Percentiles rank a stretch among this genome's conserved stretches.
Conservation (phyloP, 2,329 filamentous ascomycete genomes). For the Uncinocarpus reesii region DNA sequence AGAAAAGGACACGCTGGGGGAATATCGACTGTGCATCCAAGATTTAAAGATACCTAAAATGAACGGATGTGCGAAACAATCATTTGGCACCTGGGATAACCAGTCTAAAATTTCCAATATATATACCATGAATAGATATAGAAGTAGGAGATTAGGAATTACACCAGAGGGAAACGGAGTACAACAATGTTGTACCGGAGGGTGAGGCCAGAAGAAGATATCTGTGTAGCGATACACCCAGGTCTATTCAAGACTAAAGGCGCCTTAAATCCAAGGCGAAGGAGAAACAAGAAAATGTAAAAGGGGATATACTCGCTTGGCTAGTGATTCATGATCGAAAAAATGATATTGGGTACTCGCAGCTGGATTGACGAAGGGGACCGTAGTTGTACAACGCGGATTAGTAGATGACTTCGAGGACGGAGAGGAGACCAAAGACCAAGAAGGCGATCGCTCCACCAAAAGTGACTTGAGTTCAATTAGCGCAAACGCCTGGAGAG, state of each 20-base stretch:
- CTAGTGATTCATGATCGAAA: conserved; percentile 14
- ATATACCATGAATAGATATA: not conserved
- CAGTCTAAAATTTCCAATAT: conserved; percentile 2
- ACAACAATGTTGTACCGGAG: not conserved
- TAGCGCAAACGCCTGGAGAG: conserved; percentile 10
- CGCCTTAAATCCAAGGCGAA: not conserved
- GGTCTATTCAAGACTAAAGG: not conserved
- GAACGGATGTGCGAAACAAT: not conserved
- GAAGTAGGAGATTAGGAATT: not conserved
- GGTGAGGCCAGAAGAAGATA: not conserved
- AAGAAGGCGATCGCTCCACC: conserved; percentile 86
- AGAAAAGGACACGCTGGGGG: no score
- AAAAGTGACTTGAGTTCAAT: conserved; percentile 61
- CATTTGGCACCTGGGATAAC: not conserved
- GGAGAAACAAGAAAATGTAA: not conserved
- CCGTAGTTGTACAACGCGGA: not conserved
- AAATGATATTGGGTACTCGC: conserved; percentile 5
- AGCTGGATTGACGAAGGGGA: not conserved
- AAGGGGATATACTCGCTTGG: conserved; percentile 1
- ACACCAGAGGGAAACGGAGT: not conserved
- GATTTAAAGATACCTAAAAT: no score
- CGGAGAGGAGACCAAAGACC: conserved; percentile 82
- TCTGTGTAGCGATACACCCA: conserved; percentile 5
- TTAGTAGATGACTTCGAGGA: conserved; percentile 63
- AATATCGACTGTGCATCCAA: no score